Evolutionary conservation across 805 yeast species (phyloP).

Genomic region (Ogataea thermomethanolica): DNA sequence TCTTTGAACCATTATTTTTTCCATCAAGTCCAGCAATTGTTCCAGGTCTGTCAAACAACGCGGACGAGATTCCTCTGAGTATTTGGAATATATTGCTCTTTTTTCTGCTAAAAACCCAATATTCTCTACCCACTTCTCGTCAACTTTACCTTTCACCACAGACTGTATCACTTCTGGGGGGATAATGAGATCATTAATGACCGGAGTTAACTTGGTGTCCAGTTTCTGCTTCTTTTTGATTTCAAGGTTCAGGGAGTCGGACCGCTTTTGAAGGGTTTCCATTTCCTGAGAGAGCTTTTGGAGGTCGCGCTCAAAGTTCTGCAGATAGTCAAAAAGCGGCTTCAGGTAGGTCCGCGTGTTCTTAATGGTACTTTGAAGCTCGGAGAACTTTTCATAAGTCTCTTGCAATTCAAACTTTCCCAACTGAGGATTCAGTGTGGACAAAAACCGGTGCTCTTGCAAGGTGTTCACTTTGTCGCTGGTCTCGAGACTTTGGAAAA

Average conservation of each 20-base stretch:
- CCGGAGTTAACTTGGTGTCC: slow-evolving; percentile 59
- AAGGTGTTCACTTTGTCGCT: slow-evolving; percentile 13
- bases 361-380: slow-evolving; percentile 28
- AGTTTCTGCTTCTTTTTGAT: slow-evolving; percentile 46
- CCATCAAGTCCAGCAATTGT: slow-evolving; percentile 47
- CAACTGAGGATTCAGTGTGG: slow-evolving; percentile 16
- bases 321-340: slow-evolving; percentile 53
- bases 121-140: slow-evolving; percentile 64
- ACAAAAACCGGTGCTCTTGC: slow-evolving; percentile 24
- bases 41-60: slow-evolving; percentile 24
- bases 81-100: slow-evolving; percentile 47
- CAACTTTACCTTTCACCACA: slow-evolving; percentile 55
- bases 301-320: slow-evolving; percentile 55
- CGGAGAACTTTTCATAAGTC: slow-evolving; percentile 23
- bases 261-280: slow-evolving; percentile 54
- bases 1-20: slow-evolving; percentile 66
- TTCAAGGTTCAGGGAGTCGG: slow-evolving; percentile 45
- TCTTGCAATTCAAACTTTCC: slow-evolving; percentile 11
- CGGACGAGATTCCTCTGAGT: slow-evolving; percentile 22
- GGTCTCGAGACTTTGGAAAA: slow-evolving; percentile 9
- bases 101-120: slow-evolving; percentile 57
- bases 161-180: slow-evolving; percentile 68
- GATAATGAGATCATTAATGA: slow-evolving; percentile 70
- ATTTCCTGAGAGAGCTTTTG: slow-evolving; percentile 55
- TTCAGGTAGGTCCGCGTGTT: slow-evolving; percentile 36